Evolutionary conservation across 345 rosid genomes (phyloP).

Genomic region (Acer negundo): DNA sequence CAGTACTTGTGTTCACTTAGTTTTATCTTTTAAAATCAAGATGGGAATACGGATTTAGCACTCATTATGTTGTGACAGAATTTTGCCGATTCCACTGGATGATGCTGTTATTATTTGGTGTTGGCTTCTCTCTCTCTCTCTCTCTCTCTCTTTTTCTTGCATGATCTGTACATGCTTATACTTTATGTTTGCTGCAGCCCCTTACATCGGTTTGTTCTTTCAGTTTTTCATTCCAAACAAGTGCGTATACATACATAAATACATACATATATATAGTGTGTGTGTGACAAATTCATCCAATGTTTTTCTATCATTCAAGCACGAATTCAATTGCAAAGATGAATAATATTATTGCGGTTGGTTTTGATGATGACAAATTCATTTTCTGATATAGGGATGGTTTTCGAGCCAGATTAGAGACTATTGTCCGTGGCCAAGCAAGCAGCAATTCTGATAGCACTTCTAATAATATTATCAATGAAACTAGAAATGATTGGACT

Average conservation of each 20-base stretch:
- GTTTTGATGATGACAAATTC: not conserved
- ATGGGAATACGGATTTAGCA: not conserved
- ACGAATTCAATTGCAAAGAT: no score
- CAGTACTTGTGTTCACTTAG: not conserved
- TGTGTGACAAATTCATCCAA: no score
- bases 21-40: not conserved
- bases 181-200: not conserved
- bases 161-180: not conserved
- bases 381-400: conserved; percentile 69
- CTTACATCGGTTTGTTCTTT: not conserved
- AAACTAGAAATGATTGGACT: conserved; percentile 40
- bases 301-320: no score
- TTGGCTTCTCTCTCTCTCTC: not conserved
- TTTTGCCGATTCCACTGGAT: not conserved
- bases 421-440: conserved; percentile 64
- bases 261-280: no score
- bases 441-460: conserved; percentile 53
- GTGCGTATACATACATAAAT: not conserved
- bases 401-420: conserved; percentile 76
- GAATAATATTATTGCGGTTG: not conserved
- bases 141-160: not conserved
- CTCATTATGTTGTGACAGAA: not conserved
- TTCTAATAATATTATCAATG: conserved; percentile 41
- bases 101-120: not conserved
- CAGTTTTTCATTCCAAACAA: not conserved